These are phyloP conservation scores for Boechera divaricarpa DNA, from an alignment of 345 rosid genomes.

Conservation along the genomic window DNA sequence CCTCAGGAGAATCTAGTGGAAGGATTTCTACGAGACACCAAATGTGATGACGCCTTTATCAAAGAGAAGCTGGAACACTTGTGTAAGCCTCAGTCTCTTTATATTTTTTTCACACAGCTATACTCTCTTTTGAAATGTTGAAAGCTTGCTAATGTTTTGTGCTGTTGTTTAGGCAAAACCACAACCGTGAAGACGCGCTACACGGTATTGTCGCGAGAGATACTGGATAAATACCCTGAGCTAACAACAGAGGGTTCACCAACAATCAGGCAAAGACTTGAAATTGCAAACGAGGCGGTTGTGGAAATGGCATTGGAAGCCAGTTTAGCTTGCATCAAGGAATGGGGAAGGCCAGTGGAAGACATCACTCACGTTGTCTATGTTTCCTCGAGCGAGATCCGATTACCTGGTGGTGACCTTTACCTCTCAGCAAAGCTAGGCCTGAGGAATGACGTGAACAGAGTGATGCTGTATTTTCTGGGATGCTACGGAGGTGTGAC, in stretches of 20 bases:
- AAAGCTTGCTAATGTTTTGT: slow-evolving; percentile 24
- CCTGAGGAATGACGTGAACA: slow-evolving; percentile 65
- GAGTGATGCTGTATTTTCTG: slow-evolving; percentile 89
- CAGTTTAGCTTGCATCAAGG: slow-evolving; percentile 73
- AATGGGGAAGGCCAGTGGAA: slow-evolving; percentile 79
- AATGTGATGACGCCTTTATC: slow-evolving; percentile 70
- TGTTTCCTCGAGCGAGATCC: slow-evolving; percentile 90
- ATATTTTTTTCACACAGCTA: neutral
- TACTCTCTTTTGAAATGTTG: slow-evolving; percentile 11
- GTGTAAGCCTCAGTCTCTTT: slow-evolving; percentile 57
- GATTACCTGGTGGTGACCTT: slow-evolving; percentile 94
- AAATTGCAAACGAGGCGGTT: slow-evolving; percentile 85
- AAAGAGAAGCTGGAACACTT: slow-evolving; percentile 86
- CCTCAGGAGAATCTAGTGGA: slow-evolving; percentile 90
- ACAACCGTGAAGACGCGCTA: slow-evolving; percentile 95
- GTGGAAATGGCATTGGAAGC: slow-evolving; percentile 89
- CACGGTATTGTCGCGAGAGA: slow-evolving; percentile 86
- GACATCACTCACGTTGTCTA: slow-evolving; percentile 92
- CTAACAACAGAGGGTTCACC: slow-evolving; percentile 77
- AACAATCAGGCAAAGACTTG: slow-evolving; percentile 85
- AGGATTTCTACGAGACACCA: slow-evolving; percentile 83
- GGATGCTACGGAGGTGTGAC: slow-evolving; percentile 94
- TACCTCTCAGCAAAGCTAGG: slow-evolving; percentile 77
- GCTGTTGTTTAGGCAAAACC: slow-evolving; percentile 68
- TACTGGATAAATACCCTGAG: slow-evolving; percentile 83